These are phyloP conservation scores for Peronosclerospora sorghi DNA, from an alignment of 352 stramenopile genomes.

Conservation along the genomic window DNA sequence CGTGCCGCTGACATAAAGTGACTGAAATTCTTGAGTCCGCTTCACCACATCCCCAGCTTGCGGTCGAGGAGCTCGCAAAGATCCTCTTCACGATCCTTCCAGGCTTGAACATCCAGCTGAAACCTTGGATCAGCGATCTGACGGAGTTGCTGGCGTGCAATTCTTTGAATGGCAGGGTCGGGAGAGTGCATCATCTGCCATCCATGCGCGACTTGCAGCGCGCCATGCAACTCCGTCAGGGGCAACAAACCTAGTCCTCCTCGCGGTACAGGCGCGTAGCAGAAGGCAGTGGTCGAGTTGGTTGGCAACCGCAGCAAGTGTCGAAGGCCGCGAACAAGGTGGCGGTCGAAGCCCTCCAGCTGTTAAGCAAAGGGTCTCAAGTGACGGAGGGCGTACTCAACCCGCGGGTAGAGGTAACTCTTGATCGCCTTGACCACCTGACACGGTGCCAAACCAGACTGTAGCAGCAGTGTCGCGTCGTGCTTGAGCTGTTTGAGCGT, in stretches of 20 bases:
- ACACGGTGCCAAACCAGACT: neutral
- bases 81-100: neutral
- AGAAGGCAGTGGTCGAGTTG: no score
- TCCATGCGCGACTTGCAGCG: constrained; percentile 1
- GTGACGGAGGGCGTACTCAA: neutral
- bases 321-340: no score
- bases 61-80: no score
- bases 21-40: no score
- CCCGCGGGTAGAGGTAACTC: neutral
- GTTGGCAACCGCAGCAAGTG: no score
- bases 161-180: neutral
- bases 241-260: neutral
- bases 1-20: no score
- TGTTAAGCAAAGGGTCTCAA: no score
- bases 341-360: neutral
- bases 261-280: constrained; percentile 3
- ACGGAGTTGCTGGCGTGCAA: constrained; percentile 4
- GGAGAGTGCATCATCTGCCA: constrained; percentile 8
- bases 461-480: constrained; percentile 1
- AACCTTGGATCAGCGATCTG: constrained; percentile 2
- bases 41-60: no score
- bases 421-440: neutral
- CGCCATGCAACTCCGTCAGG: constrained; percentile 4
- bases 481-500: constrained; percentile 3
- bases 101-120: neutral